Conservation (phyloP, 768 basidiomycete species). For the Leccinum uliginosum region DNA sequence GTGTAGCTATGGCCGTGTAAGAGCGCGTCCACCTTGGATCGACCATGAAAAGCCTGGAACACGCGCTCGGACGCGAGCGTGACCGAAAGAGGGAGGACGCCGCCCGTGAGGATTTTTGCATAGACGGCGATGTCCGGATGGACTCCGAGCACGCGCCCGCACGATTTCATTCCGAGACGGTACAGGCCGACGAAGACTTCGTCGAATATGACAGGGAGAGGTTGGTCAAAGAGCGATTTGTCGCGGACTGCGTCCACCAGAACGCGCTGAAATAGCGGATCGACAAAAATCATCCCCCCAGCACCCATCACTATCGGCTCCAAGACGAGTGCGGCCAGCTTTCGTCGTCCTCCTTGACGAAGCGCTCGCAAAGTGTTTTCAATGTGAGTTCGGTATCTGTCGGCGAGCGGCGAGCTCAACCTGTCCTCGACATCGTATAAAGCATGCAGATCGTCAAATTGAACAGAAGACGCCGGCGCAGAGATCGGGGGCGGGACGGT, state of each 20-base stretch:
- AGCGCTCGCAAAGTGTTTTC: slow-evolving; percentile 45
- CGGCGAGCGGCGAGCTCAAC: slow-evolving; percentile 56
- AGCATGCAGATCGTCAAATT: slow-evolving; percentile 43
- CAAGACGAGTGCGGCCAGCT: slow-evolving; percentile 73
- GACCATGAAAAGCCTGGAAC: slow-evolving; percentile 74
- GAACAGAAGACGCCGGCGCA: slow-evolving; percentile 19
- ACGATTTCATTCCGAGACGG: slow-evolving; percentile 71
- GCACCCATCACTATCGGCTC: slow-evolving; percentile 95
- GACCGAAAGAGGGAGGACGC: slow-evolving; percentile 78
- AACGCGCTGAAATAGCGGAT: slow-evolving; percentile 91
- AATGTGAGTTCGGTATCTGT: slow-evolving; percentile 59
- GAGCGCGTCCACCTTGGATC: slow-evolving; percentile 77
- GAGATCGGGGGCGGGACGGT: slow-evolving; percentile 49
- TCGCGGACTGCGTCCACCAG: slow-evolving; percentile 77
- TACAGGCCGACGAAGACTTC: slow-evolving; percentile 95
- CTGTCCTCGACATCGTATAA: slow-evolving; percentile 71
- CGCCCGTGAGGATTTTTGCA: slow-evolving; percentile 93
- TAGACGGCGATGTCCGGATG: slow-evolving; percentile 87
- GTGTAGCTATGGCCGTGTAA: slow-evolving; percentile 96
- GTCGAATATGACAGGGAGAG: slow-evolving; percentile 90
- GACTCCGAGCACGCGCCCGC: slow-evolving; percentile 61
- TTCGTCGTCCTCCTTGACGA: slow-evolving; percentile 34
- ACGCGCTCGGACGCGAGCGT: slow-evolving; percentile 80
- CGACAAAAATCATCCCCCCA: slow-evolving; percentile 95
- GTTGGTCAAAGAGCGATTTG: slow-evolving; percentile 34